A percentile compares a stretch with the other conserved stretches of the same genome.
Conservation (phyloP, 805 yeast species). For the Myxozyma udenii region DNA sequence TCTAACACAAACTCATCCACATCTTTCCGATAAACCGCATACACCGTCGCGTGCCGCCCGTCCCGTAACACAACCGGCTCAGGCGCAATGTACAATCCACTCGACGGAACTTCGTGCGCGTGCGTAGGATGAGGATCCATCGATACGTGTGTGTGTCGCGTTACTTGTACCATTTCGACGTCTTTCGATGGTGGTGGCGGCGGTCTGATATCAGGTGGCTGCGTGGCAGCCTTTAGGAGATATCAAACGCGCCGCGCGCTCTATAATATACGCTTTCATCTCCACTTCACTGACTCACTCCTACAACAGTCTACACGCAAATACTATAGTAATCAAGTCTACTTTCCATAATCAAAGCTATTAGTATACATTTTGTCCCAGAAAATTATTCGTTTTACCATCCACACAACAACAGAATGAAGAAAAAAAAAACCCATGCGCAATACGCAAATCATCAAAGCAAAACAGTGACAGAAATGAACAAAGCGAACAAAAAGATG, state of each 20-base stretch:
- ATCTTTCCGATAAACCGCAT: conserved; percentile 11
- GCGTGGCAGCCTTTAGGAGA: no score
- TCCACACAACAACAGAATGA: no score
- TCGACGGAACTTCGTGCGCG: neutral
- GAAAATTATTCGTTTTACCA: no score
- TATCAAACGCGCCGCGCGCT: no score
- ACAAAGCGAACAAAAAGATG: neutral
- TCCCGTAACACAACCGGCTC: conserved; percentile 8
- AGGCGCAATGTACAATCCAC: conserved; percentile 6
- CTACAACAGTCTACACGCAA: no score
- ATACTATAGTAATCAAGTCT: no score
- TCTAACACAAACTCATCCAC: conserved; percentile 3
- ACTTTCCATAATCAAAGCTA: no score
- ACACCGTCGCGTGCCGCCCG: conserved; percentile 18
- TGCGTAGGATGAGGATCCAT: conserved; percentile 1
- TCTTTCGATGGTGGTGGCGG: no score
- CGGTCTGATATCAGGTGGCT: no score
- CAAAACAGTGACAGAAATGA: neutral
- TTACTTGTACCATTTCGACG: neutral
- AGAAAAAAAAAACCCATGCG: neutral
- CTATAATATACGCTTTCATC: no score
- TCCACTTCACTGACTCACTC: no score
- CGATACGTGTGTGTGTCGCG: neutral
- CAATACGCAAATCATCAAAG: neutral
- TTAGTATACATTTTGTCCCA: no score